Conservation (phyloP, 2,329 filamentous ascomycete genomes). For the Sporothrix variecibatus region DNA sequence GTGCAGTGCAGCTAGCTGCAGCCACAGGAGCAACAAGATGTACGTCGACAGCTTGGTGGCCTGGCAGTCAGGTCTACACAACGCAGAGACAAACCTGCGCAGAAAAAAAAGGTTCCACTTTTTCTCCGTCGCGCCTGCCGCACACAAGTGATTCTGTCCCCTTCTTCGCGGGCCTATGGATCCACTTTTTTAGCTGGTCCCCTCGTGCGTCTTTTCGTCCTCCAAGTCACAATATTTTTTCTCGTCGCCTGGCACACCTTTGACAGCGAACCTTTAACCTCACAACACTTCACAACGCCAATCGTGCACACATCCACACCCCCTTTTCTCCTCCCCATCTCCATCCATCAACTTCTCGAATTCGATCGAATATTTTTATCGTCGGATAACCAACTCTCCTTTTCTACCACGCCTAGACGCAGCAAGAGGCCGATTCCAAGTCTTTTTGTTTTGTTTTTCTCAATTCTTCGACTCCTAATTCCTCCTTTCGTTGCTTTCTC, state of each 20-base stretch:
- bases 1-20: background rate
- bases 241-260: conserved; percentile 11
- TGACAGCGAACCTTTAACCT: conserved; percentile 3
- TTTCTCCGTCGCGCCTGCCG: conserved; percentile 12
- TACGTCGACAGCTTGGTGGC: conserved; percentile 15
- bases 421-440: background rate
- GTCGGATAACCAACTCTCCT: background rate
- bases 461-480: background rate
- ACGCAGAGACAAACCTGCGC: background rate
- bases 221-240: conserved; percentile 19
- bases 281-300: conserved; percentile 5
- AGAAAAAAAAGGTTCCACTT: background rate
- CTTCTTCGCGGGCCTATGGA: conserved; percentile 13
- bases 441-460: background rate
- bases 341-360: background rate
- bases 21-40: background rate
- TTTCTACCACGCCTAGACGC: background rate
- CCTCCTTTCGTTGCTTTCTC: background rate
- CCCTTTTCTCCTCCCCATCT: background rate
- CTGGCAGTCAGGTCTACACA: conserved; percentile 3
- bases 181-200: conserved; percentile 9
- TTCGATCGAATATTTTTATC: background rate
- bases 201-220: conserved; percentile 12
- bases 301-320: conserved; percentile 10
- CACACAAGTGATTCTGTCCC: conserved; percentile 10